A percentile compares a stretch with the other conserved stretches of the same genome.
These are phyloP conservation scores for Polyporus tsugae DNA, from an alignment of 1,284 basidiomycete species.

Conservation along the genomic window DNA sequence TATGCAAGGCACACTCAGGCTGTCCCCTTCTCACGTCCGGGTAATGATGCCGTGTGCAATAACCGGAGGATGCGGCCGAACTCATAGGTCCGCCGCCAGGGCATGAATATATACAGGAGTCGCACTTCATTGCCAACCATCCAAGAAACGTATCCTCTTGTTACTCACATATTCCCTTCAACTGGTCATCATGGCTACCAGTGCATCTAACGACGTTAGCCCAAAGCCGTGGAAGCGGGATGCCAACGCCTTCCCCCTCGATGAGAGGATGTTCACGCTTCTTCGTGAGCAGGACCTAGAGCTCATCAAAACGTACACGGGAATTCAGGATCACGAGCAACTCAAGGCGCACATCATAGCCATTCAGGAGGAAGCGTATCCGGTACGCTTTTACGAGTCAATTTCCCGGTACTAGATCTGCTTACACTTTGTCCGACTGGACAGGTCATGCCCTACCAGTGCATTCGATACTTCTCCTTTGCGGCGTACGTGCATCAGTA, in stretches of 20 bases:
- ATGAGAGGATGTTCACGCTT: not conserved
- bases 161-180: not conserved
- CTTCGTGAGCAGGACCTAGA: not conserved
- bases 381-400: not conserved
- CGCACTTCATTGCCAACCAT: not conserved
- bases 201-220: not conserved
- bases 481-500: slow-evolving; percentile 6
- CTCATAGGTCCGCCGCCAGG: not conserved
- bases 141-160: not conserved
- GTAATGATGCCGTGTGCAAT: not conserved
- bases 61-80: not conserved
- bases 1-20: not conserved
- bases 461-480: slow-evolving; percentile 14
- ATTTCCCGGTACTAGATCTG: not conserved
- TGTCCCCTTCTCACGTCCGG: not conserved
- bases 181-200: not conserved
- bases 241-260: not conserved
- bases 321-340: not conserved
- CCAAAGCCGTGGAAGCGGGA: not conserved
- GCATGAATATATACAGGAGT: not conserved
- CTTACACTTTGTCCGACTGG: not conserved
- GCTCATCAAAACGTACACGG: not conserved
- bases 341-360: not conserved
- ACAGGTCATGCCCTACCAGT: slow-evolving; percentile 14
- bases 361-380: not conserved